Evolutionary conservation across 2,329 filamentous ascomycete species (phyloP).

Genomic region (Xylariaceae sp.): DNA sequence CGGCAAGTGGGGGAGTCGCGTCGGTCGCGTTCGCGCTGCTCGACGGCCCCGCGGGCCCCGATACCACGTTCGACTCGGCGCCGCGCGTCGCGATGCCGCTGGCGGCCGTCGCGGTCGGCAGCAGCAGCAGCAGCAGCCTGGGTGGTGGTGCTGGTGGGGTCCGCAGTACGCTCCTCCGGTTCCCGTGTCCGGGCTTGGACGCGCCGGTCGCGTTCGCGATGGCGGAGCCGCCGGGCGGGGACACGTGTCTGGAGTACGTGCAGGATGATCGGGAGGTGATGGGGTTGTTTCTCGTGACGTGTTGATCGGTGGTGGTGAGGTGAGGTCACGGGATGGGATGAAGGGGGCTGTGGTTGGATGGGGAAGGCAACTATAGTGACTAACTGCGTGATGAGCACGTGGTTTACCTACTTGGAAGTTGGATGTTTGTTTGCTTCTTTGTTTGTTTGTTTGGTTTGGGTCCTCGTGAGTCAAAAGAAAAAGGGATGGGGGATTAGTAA

Average conservation of each 20-base stretch:
- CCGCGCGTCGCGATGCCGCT: constrained; percentile 26
- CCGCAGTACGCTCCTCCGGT: constrained; percentile 22
- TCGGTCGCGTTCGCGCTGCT: constrained; percentile 27
- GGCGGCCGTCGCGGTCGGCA: constrained; percentile 8
- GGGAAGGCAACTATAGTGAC: too few relatives aligned
- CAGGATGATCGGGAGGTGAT: constrained; percentile 16
- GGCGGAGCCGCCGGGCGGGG: constrained; percentile 23
- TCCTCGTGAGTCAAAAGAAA: too few relatives aligned
- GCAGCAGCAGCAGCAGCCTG: too few relatives aligned
- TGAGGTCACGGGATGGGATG: not conserved
- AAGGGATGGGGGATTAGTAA: too few relatives aligned
- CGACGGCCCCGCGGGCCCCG: constrained; percentile 15
- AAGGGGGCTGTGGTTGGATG: not conserved
- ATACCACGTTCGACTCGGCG: constrained; percentile 25
- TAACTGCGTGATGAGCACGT: too few relatives aligned
- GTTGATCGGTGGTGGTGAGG: too few relatives aligned
- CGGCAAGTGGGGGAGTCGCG: constrained; percentile 22
- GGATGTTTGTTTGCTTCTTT: too few relatives aligned
- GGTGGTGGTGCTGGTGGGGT: constrained; percentile 11
- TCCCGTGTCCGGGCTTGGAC: constrained; percentile 28
- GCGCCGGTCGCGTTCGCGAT: constrained; percentile 19
- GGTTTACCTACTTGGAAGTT: too few relatives aligned
- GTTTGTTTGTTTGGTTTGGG: too few relatives aligned
- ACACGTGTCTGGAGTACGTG: constrained; percentile 29
- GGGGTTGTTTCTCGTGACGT: constrained; percentile 31